A percentile compares a stretch with the other conserved stretches of the same genome.
phyloP scores from a whole-genome alignment of 23 red algal species.

The Gracilaria domingensis region DNA sequence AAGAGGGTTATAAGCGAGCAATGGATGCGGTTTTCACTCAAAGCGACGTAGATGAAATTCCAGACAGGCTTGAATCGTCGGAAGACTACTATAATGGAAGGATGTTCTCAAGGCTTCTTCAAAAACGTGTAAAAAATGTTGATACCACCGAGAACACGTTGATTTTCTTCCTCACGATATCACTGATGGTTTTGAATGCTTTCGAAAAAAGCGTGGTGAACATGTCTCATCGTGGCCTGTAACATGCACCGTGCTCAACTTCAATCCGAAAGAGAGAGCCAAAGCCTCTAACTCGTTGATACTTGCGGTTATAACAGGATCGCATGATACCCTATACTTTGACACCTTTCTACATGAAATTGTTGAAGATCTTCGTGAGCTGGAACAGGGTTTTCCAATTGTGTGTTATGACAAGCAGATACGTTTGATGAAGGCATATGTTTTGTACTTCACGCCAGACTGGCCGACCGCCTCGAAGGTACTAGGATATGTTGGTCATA shows the following conservation, averaged over 20 bases:
- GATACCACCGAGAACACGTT: too few relatives aligned
- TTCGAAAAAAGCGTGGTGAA: not conserved
- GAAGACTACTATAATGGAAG: constrained; percentile 9
- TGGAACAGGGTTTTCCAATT: too few relatives aligned
- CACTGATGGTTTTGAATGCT: constrained; percentile 14
- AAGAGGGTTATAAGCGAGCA: too few relatives aligned
- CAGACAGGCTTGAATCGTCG: too few relatives aligned
- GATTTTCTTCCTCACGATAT: constrained; percentile 13
- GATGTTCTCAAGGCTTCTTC: not conserved
- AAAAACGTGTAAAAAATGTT: not conserved
- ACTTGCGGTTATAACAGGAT: not conserved
- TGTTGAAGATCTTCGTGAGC: too few relatives aligned
- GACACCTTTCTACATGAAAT: constrained; percentile 5
- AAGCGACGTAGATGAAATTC: too few relatives aligned
- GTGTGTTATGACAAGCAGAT: too few relatives aligned
- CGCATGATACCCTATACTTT: not conserved
- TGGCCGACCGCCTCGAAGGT: constrained; percentile 9
- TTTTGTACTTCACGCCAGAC: not conserved
- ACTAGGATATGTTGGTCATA: constrained; percentile 27
- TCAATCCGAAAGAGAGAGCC: not conserved
- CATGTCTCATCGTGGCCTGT: not conserved
- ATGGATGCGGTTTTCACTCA: too few relatives aligned
- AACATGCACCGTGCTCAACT: not conserved
- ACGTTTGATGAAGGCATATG: too few relatives aligned
- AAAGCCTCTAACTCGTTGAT: not conserved